phyloP scores from a whole-genome alignment of 768 basidiomycete species.

The Macrolepiota dolichaula region DNA sequence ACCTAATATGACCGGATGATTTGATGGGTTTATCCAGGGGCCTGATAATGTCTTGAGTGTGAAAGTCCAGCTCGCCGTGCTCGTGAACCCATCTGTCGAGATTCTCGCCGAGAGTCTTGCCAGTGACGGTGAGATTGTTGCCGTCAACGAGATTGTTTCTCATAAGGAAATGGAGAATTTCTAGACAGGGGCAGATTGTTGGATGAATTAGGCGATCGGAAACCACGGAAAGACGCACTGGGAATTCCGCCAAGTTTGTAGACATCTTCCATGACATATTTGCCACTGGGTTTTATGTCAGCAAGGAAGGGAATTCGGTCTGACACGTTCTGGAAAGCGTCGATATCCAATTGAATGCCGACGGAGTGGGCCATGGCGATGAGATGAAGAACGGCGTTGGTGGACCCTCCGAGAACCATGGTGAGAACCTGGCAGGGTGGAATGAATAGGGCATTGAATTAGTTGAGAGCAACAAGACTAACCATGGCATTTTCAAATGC shows the following conservation, averaged over 20 bases:
- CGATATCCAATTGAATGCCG: conserved; percentile 81
- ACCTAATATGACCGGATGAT: conserved; percentile 86
- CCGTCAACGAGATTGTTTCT: conserved; percentile 90
- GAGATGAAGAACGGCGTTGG: conserved; percentile 95
- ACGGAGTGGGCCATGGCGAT: conserved; percentile 97
- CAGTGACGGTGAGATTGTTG: conserved; percentile 87
- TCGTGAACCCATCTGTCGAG: conserved; percentile 84
- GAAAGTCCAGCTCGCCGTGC: conserved; percentile 68
- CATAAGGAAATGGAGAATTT: conserved; percentile 80
- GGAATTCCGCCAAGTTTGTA: conserved; percentile 96
- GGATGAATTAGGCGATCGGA: not conserved
- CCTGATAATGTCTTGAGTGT: conserved; percentile 79
- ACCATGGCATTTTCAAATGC: conserved; percentile 99
- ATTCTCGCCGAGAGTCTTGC: conserved; percentile 88
- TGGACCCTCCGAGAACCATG: conserved; percentile 97
- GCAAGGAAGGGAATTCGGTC: conserved; percentile 93
- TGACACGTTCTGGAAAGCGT: conserved; percentile 93
- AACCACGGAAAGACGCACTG: conserved; percentile 48
- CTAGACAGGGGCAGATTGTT: conserved; percentile 31
- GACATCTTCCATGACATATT: conserved; percentile 98
- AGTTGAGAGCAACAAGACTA: conserved; percentile 16
- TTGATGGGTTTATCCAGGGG: conserved; percentile 89
- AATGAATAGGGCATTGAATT: conserved; percentile 3
- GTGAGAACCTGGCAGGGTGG: conserved; percentile 67
- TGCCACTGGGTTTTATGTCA: conserved; percentile 94